Base-by-base conservation (phyloP, 805 yeast species). In the Pichia nakasei region DNA sequence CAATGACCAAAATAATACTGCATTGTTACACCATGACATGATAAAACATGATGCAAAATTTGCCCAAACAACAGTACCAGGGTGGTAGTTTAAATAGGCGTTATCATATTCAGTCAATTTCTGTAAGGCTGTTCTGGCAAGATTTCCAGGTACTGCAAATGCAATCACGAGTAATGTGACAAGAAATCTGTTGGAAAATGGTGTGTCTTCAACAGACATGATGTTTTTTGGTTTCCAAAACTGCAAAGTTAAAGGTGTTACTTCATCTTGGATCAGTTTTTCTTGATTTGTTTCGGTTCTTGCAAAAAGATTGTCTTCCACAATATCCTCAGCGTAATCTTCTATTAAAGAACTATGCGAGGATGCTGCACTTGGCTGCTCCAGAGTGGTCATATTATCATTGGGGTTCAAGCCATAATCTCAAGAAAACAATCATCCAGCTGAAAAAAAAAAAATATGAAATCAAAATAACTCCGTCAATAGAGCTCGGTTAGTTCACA, bases 21-120 rank as follows among this genome's bases (percentile, higher is more conserved):
- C 34, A 29, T 53, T 39, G 26, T 51, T 53, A 29, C 44, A 43
- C 38, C 47, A 43, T 0, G 93, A 88, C 81, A 86, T 81, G 1
- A 84, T 61, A 13, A 82, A 52, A 55, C 91, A 86, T 0, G 94
- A 81, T 1, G 77, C 63, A 45, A 82, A 78, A 55, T 87, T 87
- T 12, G 86, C 76, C 95, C 95, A 87, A 1, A 85, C 57, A 4
- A 82, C 77, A 12, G 57, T 50, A 0, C 54, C 55, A 11, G 43
- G 48, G 4, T 24, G 31, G 26, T 49, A 51, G 32, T 53, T 47
- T 2, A 53, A 45, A 24, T 49, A 53, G 2, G 54, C 39, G 22
- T 46, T 41, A 13, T 39, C 38, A 35, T 53, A 52, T 2, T 34
- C 36, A 11, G 56, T 49, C 7, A 53, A 42, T 13, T 35, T 33